phyloP scores from a whole-genome alignment of 768 basidiomycete species.

The Panaeolus cyanescens region DNA sequence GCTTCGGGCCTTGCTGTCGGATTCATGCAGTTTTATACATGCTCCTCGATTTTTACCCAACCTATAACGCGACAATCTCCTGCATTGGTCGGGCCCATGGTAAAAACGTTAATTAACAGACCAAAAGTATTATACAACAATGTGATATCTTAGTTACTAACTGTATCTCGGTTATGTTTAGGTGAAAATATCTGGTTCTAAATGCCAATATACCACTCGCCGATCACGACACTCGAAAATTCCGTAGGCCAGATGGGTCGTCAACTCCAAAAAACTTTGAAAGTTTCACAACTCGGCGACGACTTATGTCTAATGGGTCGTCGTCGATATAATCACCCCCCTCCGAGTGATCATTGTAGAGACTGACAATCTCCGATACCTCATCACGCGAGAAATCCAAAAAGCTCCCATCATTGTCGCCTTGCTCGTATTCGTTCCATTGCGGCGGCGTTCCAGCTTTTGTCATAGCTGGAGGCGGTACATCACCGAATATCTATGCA shows the following conservation, averaged over 20 bases:
- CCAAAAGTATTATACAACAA: constrained; percentile 1
- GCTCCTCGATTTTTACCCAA: not conserved
- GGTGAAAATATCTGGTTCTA: no score
- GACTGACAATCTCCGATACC: not conserved
- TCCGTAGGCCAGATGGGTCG: constrained; percentile 24
- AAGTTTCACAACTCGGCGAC: constrained; percentile 55
- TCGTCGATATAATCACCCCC: not conserved
- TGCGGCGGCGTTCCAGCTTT: not conserved
- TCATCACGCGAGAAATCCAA: not conserved
- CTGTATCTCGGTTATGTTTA: not conserved
- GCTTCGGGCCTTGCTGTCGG: constrained; percentile 38
- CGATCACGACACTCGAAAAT: not conserved
- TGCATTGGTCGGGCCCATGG: not conserved
- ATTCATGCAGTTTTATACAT: constrained; percentile 24
- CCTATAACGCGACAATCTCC: not conserved
- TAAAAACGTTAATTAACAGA: not conserved
- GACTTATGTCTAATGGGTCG: constrained; percentile 8
- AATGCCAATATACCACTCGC: not conserved
- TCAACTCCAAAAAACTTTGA: constrained; percentile 59
- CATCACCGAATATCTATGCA: not conserved
- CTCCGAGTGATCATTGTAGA: not conserved
- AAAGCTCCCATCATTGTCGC: not conserved
- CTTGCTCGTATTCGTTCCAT: not conserved
- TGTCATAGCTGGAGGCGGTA: not conserved
- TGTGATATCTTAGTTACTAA: constrained; percentile 1